These are phyloP conservation scores for Xylaria arbuscula DNA, from an alignment of 2,329 filamentous ascomycete species.

Conservation along the genomic window DNA sequence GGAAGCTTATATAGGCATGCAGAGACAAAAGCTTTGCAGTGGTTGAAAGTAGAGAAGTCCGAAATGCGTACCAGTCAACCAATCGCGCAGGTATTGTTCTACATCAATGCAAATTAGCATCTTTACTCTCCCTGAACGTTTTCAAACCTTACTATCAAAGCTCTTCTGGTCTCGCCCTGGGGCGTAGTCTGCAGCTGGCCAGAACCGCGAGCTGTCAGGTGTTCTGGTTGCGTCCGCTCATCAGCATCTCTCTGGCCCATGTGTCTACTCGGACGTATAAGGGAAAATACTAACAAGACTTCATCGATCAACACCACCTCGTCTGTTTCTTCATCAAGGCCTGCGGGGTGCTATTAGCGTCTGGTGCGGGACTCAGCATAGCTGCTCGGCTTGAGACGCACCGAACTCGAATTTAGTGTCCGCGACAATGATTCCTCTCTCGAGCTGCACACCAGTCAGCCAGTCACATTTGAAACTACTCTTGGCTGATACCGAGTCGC, in stretches of 20 bases:
- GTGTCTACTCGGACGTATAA: not conserved
- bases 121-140: not conserved
- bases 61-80: slow-evolving; percentile 30
- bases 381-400: slow-evolving; percentile 2
- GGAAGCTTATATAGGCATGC: not conserved
- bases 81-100: slow-evolving; percentile 39
- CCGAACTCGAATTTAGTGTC: slow-evolving; percentile 63
- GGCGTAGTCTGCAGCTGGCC: slow-evolving; percentile 78
- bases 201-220: slow-evolving; percentile 65
- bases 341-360: slow-evolving; percentile 26
- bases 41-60: not conserved
- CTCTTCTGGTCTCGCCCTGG: slow-evolving; percentile 80
- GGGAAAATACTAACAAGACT: slow-evolving; percentile 63
- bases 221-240: slow-evolving; percentile 28
- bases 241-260: slow-evolving; percentile 15
- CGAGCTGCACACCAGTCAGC: slow-evolving; percentile 42
- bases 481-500: not conserved
- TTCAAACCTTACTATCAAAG: slow-evolving; percentile 71
- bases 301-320: slow-evolving; percentile 84
- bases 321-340: slow-evolving; percentile 69
- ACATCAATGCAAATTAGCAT: slow-evolving; percentile 19
- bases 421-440: slow-evolving; percentile 79
- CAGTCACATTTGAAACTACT: too few species aligned
- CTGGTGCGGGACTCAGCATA: not conserved
- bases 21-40: not conserved